Base-by-base conservation (phyloP, 306 rosid genomes). In the Trifolium subterraneum region DNA sequence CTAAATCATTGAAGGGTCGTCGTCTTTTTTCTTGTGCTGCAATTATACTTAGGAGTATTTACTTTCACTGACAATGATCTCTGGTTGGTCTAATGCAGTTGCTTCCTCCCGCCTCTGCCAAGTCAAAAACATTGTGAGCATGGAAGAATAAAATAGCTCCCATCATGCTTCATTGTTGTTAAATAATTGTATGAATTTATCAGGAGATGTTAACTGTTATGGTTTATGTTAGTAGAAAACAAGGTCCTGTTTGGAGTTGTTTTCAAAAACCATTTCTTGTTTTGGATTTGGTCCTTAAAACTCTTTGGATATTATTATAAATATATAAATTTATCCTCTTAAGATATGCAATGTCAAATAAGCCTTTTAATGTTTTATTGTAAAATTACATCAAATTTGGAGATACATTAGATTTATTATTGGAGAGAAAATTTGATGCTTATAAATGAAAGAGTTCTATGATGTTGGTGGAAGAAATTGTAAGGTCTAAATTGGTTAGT, bases 51-150 rank as follows among this genome's bases (percentile, higher is more conserved):
- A 44, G 8, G 55, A 60, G 33, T 38, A 31, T 36, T 39, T 23
- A 63, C 16, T 51, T 73, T 66, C 41, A 14, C 85, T 81, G 36
- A 83, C 56, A 18, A 67, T 27, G 59, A 66, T 68, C 35, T 59
- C 22, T 81, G 80, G 78, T 64, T 80, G 78, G 47, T 79, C 23
- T 59, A 36, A 64, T 85, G 88, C 90, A 94, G 98, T 86, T 91
- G 84, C 97, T 91, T 77, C 97, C 98, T 25, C 96, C 98, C 20
- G 82, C 93, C 22, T 84, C 93, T 0, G 74, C 79, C 39, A 94
- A 91, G 80, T 78, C 96, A 62, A 94, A 94, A 83, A 55, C 90
- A 47, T 74, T 81, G 4, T 94, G 82, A 90, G 80, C 80, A 80
- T 29, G 68, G 79, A 65, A 69, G 75, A 67, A 59, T 16, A 19